These are phyloP conservation scores for Rubia yunnanensis DNA, from an alignment of 257 asterid species.

Conservation along the genomic window DNA sequence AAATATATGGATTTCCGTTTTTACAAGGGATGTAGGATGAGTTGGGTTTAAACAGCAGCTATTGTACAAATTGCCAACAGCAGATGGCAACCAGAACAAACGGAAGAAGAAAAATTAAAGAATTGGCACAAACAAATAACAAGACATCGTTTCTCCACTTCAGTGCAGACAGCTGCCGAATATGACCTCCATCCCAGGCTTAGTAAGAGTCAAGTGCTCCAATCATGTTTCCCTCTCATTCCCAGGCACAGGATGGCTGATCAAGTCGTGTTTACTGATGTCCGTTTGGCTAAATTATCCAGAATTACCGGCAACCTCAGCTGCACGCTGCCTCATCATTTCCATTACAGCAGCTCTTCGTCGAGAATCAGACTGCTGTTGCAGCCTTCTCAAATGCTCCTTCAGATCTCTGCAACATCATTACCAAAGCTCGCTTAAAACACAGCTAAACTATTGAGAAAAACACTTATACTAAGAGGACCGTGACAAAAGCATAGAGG, in stretches of 20 bases:
- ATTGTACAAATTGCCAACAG: slow-evolving; percentile 38
- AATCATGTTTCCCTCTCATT: slow-evolving; percentile 1
- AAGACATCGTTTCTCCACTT: background rate
- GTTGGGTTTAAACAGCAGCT: slow-evolving; percentile 14
- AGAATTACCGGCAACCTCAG: slow-evolving; percentile 70
- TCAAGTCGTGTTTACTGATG: slow-evolving; percentile 12
- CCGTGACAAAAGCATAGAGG: no score
- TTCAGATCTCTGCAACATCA: slow-evolving; percentile 57
- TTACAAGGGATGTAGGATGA: slow-evolving; percentile 11
- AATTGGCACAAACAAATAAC: slow-evolving; percentile 22
- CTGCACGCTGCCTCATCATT: slow-evolving; percentile 97
- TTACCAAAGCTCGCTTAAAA: background rate
- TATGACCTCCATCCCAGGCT: no score
- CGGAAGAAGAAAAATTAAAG: slow-evolving; percentile 24
- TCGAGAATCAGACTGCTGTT: slow-evolving; percentile 89
- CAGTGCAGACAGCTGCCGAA: no score
- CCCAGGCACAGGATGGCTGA: slow-evolving; percentile 15
- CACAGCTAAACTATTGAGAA: background rate
- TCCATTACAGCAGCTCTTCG: slow-evolving; percentile 94
- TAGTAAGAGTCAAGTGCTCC: no score
- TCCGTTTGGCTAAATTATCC: slow-evolving; percentile 19
- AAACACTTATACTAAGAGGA: no score
- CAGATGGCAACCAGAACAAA: slow-evolving; percentile 23
- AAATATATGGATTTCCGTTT: no score
- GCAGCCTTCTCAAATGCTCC: slow-evolving; percentile 67